phyloP scores from a whole-genome alignment of 164 flowering plant genomes.

The Vitis riparia region DNA sequence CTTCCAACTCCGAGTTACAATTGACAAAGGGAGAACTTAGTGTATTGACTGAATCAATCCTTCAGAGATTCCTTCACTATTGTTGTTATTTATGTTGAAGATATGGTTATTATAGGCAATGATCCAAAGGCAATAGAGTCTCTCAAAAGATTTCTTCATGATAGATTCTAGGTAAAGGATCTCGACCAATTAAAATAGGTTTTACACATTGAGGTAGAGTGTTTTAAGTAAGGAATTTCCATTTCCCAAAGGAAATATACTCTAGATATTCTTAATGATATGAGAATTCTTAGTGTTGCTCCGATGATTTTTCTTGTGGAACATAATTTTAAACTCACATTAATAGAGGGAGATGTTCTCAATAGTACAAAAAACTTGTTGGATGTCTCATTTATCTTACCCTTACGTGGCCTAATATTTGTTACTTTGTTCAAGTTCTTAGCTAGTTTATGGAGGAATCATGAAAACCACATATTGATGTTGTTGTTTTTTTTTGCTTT shows the following conservation, averaged over 20 bases:
- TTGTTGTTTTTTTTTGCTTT: not conserved
- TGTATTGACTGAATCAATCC: no score
- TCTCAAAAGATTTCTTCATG: not conserved
- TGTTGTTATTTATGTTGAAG: no score
- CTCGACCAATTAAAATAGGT: not conserved
- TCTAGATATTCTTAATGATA: not conserved
- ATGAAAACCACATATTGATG: not conserved
- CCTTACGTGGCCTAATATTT: not conserved
- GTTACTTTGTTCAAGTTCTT: not conserved
- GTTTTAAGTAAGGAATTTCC: not conserved
- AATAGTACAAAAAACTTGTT: not conserved
- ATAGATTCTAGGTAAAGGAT: not conserved
- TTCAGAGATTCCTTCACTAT: no score
- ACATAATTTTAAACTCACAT: not conserved
- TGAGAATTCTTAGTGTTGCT: not conserved
- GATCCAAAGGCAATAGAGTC: not conserved
- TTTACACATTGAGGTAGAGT: slow-evolving; percentile 3
- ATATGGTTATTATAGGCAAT: not conserved
- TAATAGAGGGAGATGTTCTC: not conserved
- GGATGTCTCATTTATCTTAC: not conserved
- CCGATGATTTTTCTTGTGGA: not conserved
- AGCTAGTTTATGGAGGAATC: not conserved
- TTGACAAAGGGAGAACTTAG: no score
- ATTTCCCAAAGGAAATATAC: not conserved
- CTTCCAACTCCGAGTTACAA: no score